Percentiles rank a stretch among this genome's conserved stretches.
These are phyloP conservation scores for Ascochyta lentis DNA, from an alignment of 2,329 filamentous ascomycete genomes.

Conservation along the genomic window DNA sequence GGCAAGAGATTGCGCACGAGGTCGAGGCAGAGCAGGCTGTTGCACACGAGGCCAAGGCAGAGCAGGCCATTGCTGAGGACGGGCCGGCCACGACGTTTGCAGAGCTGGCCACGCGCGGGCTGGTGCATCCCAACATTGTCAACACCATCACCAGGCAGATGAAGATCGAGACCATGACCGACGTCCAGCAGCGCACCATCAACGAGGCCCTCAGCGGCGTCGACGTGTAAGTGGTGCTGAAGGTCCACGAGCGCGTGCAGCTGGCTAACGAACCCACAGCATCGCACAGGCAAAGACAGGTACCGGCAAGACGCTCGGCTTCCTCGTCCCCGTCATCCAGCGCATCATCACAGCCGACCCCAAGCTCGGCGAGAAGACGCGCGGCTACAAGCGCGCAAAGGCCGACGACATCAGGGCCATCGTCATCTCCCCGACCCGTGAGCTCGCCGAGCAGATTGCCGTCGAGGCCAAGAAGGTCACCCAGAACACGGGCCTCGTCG, in stretches of 20 bases:
- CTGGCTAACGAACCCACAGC: constrained; percentile 30
- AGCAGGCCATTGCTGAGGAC: constrained; percentile 25
- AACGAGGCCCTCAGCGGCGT: constrained; percentile 77
- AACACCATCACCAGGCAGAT: constrained; percentile 73
- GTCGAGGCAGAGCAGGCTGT: constrained; percentile 27
- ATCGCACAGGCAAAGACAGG: constrained; percentile 95
- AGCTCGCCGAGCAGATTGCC: constrained; percentile 70
- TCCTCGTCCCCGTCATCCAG: constrained; percentile 85
- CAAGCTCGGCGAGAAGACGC: constrained; percentile 59
- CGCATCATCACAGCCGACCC: constrained; percentile 73
- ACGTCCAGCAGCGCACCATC: constrained; percentile 87
- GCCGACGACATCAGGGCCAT: constrained; percentile 64
- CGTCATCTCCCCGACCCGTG: constrained; percentile 68
- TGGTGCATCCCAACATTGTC: constrained; percentile 71
- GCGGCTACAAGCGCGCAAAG: constrained; percentile 50
- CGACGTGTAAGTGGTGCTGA: constrained; percentile 71
- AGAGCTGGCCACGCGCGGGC: constrained; percentile 51
- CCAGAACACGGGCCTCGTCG: constrained; percentile 68
- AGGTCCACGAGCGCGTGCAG: background rate
- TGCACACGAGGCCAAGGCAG: constrained; percentile 28
- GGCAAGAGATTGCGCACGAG: constrained; percentile 44
- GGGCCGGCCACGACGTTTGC: constrained; percentile 52
- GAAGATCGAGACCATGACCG: constrained; percentile 85
- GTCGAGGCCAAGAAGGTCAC: constrained; percentile 75
- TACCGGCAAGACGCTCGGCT: constrained; percentile 95